Evolutionary conservation across 257 asterid species (phyloP).

Genomic region (Nicotiana obtusifolia): DNA sequence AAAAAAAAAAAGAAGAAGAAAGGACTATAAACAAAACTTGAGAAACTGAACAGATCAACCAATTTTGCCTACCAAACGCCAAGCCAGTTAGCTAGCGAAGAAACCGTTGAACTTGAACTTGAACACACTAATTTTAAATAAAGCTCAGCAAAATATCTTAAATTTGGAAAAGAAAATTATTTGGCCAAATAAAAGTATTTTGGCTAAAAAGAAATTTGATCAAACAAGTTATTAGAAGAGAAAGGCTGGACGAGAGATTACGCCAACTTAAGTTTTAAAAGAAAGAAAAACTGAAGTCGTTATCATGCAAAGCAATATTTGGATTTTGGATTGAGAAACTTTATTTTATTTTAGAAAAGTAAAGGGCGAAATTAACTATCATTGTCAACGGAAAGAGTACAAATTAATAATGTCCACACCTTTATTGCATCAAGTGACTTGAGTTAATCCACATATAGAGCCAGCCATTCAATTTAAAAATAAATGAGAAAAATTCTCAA

Average conservation of each 20-base stretch:
- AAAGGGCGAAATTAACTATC: not conserved
- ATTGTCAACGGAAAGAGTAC: not conserved
- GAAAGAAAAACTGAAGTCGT: not conserved
- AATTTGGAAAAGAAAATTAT: too few relatives aligned
- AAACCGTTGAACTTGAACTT: too few relatives aligned
- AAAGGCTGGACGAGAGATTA: not conserved
- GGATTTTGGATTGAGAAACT: not conserved
- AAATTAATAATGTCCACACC: not conserved
- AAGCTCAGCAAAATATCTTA: too few relatives aligned
- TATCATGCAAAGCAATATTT: not conserved
- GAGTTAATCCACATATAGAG: not conserved
- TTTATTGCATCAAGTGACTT: not conserved
- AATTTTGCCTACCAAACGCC: too few relatives aligned
- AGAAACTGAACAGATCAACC: too few relatives aligned
- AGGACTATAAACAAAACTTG: too few relatives aligned
- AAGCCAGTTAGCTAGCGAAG: too few relatives aligned
- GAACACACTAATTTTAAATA: too few relatives aligned
- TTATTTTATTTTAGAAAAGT: not conserved
- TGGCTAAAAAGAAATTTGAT: not conserved
- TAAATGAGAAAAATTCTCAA: not conserved
- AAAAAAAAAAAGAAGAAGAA: too few relatives aligned
- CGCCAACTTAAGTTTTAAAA: not conserved
- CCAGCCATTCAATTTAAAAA: not conserved
- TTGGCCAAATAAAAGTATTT: too few relatives aligned
- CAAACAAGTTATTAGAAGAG: too few relatives aligned